phyloP scores from a whole-genome alignment of 2,329 filamentous ascomycete genomes.

The Colletotrichum chrysophilum region DNA sequence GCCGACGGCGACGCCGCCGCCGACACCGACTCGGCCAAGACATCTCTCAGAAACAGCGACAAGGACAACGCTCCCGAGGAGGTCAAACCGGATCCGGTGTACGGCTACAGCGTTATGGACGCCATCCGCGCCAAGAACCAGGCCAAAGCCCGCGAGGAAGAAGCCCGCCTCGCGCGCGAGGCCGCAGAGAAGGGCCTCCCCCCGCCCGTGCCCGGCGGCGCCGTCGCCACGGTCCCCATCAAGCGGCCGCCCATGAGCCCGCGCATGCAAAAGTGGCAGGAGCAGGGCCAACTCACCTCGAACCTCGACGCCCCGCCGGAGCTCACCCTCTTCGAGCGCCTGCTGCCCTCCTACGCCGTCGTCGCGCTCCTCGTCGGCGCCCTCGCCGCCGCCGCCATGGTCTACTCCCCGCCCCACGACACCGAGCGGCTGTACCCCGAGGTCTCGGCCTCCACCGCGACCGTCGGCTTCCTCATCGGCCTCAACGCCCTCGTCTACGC shows the following conservation, averaged over 20 bases:
- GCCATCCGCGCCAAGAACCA: slow-evolving; percentile 59
- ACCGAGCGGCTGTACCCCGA: slow-evolving; percentile 62
- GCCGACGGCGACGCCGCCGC: slow-evolving; percentile 22
- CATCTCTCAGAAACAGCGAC: background rate
- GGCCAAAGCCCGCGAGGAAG: slow-evolving; percentile 52
- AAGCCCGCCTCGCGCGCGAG: slow-evolving; percentile 45
- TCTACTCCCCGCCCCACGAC: slow-evolving; percentile 45
- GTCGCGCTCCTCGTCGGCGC: slow-evolving; percentile 49
- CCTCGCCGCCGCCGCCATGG: slow-evolving; percentile 46
- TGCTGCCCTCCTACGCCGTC: slow-evolving; percentile 59
- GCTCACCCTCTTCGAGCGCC: slow-evolving; percentile 56
- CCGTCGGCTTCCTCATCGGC: slow-evolving; percentile 66
- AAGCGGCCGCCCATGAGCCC: slow-evolving; percentile 45
- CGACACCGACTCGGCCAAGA: background rate
- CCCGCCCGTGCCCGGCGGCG: slow-evolving; percentile 48
- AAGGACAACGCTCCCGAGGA: slow-evolving; percentile 26
- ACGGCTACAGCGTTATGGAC: slow-evolving; percentile 63
- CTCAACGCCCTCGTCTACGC: slow-evolving; percentile 62
- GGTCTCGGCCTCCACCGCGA: slow-evolving; percentile 66
- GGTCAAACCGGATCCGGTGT: slow-evolving; percentile 51
- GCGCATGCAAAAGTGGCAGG: slow-evolving; percentile 44
- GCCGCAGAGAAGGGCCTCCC: slow-evolving; percentile 26
- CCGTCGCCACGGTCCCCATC: slow-evolving; percentile 44
- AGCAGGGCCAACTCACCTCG: slow-evolving; percentile 47
- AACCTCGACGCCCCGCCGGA: slow-evolving; percentile 56